A percentile compares a stretch with the other conserved stretches of the same genome.
phyloP scores from a whole-genome alignment of 164 flowering plant genomes.

The Cinnamomum chago region DNA sequence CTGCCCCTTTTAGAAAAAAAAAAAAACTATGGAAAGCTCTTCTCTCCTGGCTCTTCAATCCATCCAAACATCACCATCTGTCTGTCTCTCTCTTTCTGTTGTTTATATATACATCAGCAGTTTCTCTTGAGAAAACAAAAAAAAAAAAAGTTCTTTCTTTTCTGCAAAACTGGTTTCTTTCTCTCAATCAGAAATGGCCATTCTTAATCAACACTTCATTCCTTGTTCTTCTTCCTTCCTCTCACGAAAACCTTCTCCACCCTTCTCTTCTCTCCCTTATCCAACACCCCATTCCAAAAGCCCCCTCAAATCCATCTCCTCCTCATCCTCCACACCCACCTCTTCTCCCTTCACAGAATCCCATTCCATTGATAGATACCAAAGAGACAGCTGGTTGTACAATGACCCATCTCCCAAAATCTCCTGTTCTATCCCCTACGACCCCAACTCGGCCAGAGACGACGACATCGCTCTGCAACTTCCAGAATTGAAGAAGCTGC shows the following conservation, averaged over 20 bases:
- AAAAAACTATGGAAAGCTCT: neutral
- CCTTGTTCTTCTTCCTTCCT: slow-evolving; percentile 1
- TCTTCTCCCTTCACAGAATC: slow-evolving; percentile 66
- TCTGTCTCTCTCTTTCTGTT: neutral
- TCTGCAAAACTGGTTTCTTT: neutral
- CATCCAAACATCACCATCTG: neutral
- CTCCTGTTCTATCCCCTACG: slow-evolving; percentile 26
- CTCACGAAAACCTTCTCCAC: neutral
- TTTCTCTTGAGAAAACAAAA: too few relatives aligned
- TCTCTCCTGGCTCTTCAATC: slow-evolving; percentile 5
- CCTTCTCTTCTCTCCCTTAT: slow-evolving; percentile 1
- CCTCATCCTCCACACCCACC: slow-evolving; percentile 4
- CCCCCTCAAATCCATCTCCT: neutral
- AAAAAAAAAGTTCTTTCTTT: neutral
- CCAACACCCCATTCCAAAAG: neutral
- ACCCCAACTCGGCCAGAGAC: slow-evolving; percentile 33
- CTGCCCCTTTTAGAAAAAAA: neutral
- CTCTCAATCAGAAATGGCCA: slow-evolving; percentile 6
- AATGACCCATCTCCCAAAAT: slow-evolving; percentile 15
- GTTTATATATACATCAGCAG: neutral
- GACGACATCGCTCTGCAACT: slow-evolving; percentile 77
- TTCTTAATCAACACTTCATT: slow-evolving; percentile 12
- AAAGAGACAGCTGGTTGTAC: slow-evolving; percentile 66
- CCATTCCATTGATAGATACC: slow-evolving; percentile 58
- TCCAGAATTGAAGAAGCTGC: slow-evolving; percentile 72